Conservation (phyloP, 495 filamentous ascomycete species). For the Aspergillus heteromorphus region DNA sequence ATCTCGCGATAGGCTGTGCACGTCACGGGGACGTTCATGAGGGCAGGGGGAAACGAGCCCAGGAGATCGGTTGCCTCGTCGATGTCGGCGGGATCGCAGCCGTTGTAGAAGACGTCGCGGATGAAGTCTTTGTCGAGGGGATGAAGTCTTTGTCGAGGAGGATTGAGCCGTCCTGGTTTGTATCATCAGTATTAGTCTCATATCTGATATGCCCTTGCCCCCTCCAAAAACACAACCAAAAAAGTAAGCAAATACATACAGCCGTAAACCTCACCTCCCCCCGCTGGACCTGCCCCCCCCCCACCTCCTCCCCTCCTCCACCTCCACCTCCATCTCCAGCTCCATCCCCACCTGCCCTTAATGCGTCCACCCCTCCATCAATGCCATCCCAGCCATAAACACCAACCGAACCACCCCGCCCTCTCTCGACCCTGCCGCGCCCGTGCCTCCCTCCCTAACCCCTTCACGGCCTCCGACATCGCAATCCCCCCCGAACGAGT, state of each 20-base stretch:
- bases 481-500: conserved; percentile 36
- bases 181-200: too few species aligned
- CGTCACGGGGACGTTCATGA: conserved; percentile 22
- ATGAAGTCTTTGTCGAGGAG: too few species aligned
- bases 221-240: too few species aligned
- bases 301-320: conserved; percentile 18
- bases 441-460: conserved; percentile 33
- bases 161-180: too few species aligned
- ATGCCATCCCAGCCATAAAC: conserved; percentile 33
- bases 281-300: conserved; percentile 11
- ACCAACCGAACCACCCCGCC: conserved; percentile 35
- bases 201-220: too few species aligned
- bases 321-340: conserved; percentile 19
- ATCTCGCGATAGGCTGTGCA: conserved; percentile 25
- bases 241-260: conserved; percentile 4
- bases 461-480: conserved; percentile 32
- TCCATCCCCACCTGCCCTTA: conserved; percentile 18
- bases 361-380: conserved; percentile 22
- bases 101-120: conserved; percentile 19
- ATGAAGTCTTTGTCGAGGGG: conserved; percentile 13
- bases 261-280: conserved; percentile 16
- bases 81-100: conserved; percentile 19
- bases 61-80: conserved; percentile 19
- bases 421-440: conserved; percentile 29
- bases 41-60: conserved; percentile 21